phyloP scores from a whole-genome alignment of 1,284 basidiomycete genomes.

The Boletus hoseneyae region DNA sequence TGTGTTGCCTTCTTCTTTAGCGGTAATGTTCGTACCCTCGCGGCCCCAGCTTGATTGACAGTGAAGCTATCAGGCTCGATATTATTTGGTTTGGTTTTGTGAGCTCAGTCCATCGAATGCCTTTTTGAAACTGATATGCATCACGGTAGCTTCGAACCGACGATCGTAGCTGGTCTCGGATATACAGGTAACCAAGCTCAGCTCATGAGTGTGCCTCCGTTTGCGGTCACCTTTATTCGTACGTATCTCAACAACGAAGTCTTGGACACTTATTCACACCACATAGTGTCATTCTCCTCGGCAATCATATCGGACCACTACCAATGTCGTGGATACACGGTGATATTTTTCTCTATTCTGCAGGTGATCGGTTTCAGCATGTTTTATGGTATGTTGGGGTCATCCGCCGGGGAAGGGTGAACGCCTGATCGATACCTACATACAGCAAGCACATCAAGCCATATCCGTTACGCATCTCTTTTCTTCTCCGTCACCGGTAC shows the following conservation, averaged over 20 bases:
- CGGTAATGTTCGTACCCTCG: conserved; percentile 18
- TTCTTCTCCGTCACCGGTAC: conserved; percentile 48
- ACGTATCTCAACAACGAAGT: not conserved
- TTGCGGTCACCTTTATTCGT: conserved; percentile 42
- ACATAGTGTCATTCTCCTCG: conserved; percentile 37
- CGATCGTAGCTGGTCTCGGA: conserved; percentile 47
- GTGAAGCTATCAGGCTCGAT: conserved; percentile 35
- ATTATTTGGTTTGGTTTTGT: conserved; percentile 38
- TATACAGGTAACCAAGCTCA: conserved; percentile 44
- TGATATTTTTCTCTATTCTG: conserved; percentile 38
- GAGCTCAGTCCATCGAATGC: not conserved
- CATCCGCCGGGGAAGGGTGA: not conserved
- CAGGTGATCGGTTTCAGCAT: conserved; percentile 45
- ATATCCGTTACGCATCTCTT: conserved; percentile 46
- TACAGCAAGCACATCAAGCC: conserved; percentile 26
- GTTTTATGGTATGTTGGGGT: conserved; percentile 39
- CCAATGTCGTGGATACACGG: conserved; percentile 40
- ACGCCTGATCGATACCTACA: not conserved
- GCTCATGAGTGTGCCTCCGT: conserved; percentile 49
- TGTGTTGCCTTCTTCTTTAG: conserved; percentile 27
- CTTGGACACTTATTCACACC: not conserved
- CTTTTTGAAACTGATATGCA: conserved; percentile 3
- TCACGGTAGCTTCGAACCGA: conserved; percentile 48
- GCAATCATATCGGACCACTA: conserved; percentile 45
- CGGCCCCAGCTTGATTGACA: not conserved